A percentile compares a stretch with the other conserved stretches of the same genome.
phyloP scores from a whole-genome alignment of 768 basidiomycete species.

The Calocybe gangraenosa region DNA sequence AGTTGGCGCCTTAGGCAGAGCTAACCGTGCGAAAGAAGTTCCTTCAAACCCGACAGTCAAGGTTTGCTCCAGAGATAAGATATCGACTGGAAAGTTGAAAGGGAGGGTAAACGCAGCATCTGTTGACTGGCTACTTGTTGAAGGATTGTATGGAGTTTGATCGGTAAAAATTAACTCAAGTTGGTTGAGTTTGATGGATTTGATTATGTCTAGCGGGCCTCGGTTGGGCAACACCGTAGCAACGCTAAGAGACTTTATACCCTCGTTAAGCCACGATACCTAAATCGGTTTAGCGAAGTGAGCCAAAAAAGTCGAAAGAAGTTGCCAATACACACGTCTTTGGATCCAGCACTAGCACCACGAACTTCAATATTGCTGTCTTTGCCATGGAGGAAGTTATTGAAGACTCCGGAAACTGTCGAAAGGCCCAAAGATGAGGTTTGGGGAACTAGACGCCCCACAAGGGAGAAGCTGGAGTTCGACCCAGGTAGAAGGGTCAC shows the following conservation, averaged over 20 bases:
- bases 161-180: slow-evolving; percentile 56
- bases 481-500: slow-evolving; percentile 54
- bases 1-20: slow-evolving; percentile 51
- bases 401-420: slow-evolving; percentile 62
- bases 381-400: slow-evolving; percentile 65
- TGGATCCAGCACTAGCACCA: slow-evolving; percentile 55
- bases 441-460: slow-evolving; percentile 66
- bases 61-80: slow-evolving; percentile 56
- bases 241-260: slow-evolving; percentile 58
- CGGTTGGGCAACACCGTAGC: slow-evolving; percentile 58
- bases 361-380: slow-evolving; percentile 56
- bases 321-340: slow-evolving; percentile 36
- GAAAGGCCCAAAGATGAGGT: slow-evolving; percentile 45
- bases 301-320: background rate
- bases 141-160: slow-evolving; percentile 52
- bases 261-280: slow-evolving; percentile 73
- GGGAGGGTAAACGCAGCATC: slow-evolving; percentile 64
- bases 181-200: slow-evolving; percentile 57
- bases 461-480: slow-evolving; percentile 48
- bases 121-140: slow-evolving; percentile 55
- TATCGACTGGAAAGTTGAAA: slow-evolving; percentile 67
- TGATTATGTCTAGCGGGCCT: slow-evolving; percentile 59
- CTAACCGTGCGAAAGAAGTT: slow-evolving; percentile 54
- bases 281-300: slow-evolving; percentile 17
- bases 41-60: slow-evolving; percentile 50